A percentile compares a stretch with the other conserved stretches of the same genome.
Conservation (phyloP, 2,329 filamentous ascomycete species). For the Colletotrichum coccodes region DNA sequence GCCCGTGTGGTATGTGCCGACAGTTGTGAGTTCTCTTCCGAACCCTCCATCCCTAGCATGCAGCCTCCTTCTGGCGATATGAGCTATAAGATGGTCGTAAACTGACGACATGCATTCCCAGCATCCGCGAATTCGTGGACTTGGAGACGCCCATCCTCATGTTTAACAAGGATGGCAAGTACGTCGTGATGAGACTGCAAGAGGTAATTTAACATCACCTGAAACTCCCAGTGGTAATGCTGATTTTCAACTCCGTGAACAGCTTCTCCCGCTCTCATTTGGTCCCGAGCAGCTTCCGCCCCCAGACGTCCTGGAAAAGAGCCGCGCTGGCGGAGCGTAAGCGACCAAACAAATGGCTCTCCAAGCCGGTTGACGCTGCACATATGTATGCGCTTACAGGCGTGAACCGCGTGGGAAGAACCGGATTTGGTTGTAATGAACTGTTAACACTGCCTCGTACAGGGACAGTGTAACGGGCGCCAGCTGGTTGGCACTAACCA, state of each 20-base stretch:
- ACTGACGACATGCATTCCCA: slow-evolving; percentile 43
- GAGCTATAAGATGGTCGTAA: not conserved
- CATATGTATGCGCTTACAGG: not conserved
- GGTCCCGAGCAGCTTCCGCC: slow-evolving; percentile 68
- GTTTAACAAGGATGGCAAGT: slow-evolving; percentile 86
- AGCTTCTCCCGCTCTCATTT: slow-evolving; percentile 77
- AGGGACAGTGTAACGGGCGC: not conserved
- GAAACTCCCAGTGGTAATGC: not conserved
- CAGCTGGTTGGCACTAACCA: not conserved
- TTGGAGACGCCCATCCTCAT: slow-evolving; percentile 84
- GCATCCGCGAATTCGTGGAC: slow-evolving; percentile 80
- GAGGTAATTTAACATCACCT: slow-evolving; percentile 56
- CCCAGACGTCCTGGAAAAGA: slow-evolving; percentile 39
- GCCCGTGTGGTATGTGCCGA: slow-evolving; percentile 95
- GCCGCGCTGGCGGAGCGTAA: slow-evolving; percentile 1
- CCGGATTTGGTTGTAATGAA: not conserved
- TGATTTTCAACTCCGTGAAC: not conserved
- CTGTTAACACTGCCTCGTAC: not conserved
- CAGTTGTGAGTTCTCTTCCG: slow-evolving; percentile 75
- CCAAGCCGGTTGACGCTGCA: no score
- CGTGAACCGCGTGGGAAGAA: not conserved
- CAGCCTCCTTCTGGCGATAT: not conserved
- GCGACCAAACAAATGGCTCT: not conserved
- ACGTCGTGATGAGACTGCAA: slow-evolving; percentile 74
- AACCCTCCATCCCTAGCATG: not conserved